Conservation (phyloP, 2,329 filamentous ascomycete genomes). For the Ophiostoma novo-ulmi region DNA sequence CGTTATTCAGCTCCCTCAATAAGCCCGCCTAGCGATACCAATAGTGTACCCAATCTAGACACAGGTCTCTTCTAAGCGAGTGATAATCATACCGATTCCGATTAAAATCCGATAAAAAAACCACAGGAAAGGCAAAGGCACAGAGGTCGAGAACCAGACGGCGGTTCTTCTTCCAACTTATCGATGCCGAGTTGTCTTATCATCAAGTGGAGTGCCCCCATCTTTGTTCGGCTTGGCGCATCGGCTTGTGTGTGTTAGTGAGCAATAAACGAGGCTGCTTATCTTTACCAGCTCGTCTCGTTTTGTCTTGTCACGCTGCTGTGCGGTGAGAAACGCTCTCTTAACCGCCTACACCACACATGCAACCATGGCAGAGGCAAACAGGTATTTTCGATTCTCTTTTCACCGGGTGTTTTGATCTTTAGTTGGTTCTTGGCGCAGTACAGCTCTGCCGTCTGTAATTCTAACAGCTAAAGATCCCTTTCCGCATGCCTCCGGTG, state of each 20-base stretch:
- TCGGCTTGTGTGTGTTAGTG: background rate
- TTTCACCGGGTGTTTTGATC: background rate
- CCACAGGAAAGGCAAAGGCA: too few species aligned
- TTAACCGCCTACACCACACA: background rate
- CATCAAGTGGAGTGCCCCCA: too few species aligned
- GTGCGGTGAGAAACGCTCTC: background rate
- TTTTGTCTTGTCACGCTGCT: background rate
- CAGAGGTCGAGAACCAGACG: too few species aligned
- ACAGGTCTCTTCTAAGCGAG: too few species aligned
- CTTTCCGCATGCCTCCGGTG: background rate
- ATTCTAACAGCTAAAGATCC: background rate
- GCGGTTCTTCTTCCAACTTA: too few species aligned
- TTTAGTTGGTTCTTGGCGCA: background rate
- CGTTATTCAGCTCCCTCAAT: too few species aligned
- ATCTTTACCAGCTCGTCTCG: background rate
- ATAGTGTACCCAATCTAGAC: too few species aligned
- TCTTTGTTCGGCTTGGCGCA: background rate
- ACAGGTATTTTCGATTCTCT: background rate
- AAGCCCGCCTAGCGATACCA: too few species aligned
- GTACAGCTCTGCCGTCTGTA: background rate
- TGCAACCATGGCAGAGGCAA: background rate
- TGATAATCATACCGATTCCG: too few species aligned
- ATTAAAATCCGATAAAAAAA: too few species aligned
- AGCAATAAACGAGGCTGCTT: background rate
- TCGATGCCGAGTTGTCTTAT: too few species aligned